Evolutionary conservation across 1,139 yeast species (phyloP).

Genomic region (Chernovozyma aurita): DNA sequence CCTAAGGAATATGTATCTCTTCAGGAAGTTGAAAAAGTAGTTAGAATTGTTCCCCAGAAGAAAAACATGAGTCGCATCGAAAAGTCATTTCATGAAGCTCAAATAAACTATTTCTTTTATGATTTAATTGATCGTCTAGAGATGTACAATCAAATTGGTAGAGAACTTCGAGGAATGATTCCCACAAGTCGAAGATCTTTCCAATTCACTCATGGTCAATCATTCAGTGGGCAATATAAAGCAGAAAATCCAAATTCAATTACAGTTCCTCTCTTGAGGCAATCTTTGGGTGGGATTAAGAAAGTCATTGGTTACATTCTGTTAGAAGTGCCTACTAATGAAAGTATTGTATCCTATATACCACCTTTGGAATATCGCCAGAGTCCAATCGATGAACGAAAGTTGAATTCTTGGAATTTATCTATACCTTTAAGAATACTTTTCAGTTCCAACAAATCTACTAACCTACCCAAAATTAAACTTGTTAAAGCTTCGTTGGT

Average conservation of each 20-base stretch:
- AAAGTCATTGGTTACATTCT: conserved; percentile 11
- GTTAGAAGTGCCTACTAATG: conserved; percentile 4
- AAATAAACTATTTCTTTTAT: conserved; percentile 3
- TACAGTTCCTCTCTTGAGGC: not conserved
- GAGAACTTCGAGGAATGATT: conserved; percentile 8
- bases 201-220: conserved; percentile 14
- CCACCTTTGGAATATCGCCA: not conserved
- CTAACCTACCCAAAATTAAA: conserved; percentile 4
- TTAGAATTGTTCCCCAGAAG: conserved; percentile 3
- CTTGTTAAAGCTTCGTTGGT: not conserved
- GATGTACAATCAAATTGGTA: not conserved
- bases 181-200: conserved; percentile 4
- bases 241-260: not conserved
- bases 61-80: not conserved
- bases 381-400: conserved; percentile 2
- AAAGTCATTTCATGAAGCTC: conserved; percentile 2
- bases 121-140: conserved; percentile 1
- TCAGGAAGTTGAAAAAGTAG: conserved; percentile 1
- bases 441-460: conserved; percentile 9
- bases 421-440: conserved; percentile 25
- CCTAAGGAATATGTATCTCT: conserved; percentile 1
- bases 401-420: conserved; percentile 23
- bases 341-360: not conserved
- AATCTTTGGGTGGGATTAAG: not conserved
- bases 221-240: not conserved